These are phyloP conservation scores for Metschnikowia baotianmanensis DNA, from an alignment of 805 yeast genomes.

Conservation along the genomic window DNA sequence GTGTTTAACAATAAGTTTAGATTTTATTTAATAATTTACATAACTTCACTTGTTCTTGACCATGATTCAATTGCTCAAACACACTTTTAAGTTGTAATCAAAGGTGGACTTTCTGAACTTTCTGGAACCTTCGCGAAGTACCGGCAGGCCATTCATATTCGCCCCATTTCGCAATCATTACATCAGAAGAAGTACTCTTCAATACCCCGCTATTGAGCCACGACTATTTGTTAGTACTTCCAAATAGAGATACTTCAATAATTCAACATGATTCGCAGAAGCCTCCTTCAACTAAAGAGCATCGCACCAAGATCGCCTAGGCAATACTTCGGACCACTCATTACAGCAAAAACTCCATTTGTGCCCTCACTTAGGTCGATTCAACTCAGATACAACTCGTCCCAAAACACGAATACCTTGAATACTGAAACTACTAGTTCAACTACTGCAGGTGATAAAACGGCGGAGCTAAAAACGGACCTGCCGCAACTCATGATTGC, in stretches of 20 bases:
- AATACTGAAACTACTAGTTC: not conserved
- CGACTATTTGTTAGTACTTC: too few relatives aligned
- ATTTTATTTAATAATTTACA: too few relatives aligned
- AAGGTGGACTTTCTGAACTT: too few relatives aligned
- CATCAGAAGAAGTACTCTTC: too few relatives aligned
- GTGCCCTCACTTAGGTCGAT: not conserved
- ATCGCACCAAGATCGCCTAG: conserved; percentile 2
- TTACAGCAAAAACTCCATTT: not conserved
- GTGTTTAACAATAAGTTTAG: too few relatives aligned
- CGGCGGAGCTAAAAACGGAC: conserved; percentile 49
- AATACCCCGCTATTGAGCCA: too few relatives aligned
- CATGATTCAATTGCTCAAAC: too few relatives aligned
- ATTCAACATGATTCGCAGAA: conserved; percentile 4
- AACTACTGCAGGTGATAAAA: not conserved
- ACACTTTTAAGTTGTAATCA: too few relatives aligned
- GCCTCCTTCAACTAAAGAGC: not conserved
- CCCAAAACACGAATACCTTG: not conserved
- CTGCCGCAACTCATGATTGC: conserved; percentile 83
- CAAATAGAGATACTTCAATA: too few relatives aligned
- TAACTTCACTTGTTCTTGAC: too few relatives aligned
- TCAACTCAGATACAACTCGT: conserved; percentile 5
- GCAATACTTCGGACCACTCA: not conserved
- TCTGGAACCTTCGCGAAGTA: conserved; percentile 6
- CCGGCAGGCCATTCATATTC: not conserved
- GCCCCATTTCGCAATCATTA: not conserved